Conservation (phyloP, 2,329 filamentous ascomycete genomes). For the Lecanoromycetidae sp. region DNA sequence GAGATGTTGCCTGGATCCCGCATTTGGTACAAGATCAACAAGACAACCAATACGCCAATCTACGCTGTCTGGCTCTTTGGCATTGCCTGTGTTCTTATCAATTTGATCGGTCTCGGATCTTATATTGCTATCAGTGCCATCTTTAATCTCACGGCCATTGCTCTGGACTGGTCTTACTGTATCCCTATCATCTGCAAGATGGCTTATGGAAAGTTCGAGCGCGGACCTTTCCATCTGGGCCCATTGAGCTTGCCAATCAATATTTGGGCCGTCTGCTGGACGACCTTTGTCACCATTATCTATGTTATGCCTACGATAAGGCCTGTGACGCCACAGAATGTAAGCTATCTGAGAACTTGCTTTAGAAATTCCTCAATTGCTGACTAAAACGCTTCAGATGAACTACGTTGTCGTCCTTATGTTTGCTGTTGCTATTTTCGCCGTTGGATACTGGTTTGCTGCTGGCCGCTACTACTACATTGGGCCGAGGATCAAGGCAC, state of each 20-base stretch:
- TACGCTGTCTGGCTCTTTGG: slow-evolving; percentile 46
- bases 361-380: not conserved
- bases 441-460: slow-evolving; percentile 13
- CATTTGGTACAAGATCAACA: slow-evolving; percentile 40
- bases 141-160: slow-evolving; percentile 45
- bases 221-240: slow-evolving; percentile 17
- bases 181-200: slow-evolving; percentile 27
- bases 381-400: slow-evolving; percentile 3
- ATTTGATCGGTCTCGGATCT: slow-evolving; percentile 46
- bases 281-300: slow-evolving; percentile 16
- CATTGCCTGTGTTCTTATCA: slow-evolving; percentile 44
- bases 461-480: slow-evolving; percentile 15
- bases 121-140: slow-evolving; percentile 42
- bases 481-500: slow-evolving; percentile 12
- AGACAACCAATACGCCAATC: slow-evolving; percentile 39
- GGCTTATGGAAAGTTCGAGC: slow-evolving; percentile 15
- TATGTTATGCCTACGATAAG: slow-evolving; percentile 15
- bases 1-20: slow-evolving; percentile 36
- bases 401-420: slow-evolving; percentile 17
- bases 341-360: not conserved
- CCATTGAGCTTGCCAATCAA: slow-evolving; percentile 12
- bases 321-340: slow-evolving; percentile 13
- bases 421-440: slow-evolving; percentile 12
- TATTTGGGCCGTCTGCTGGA: slow-evolving; percentile 13
- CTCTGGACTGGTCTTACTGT: slow-evolving; percentile 38